A percentile compares a stretch with the other conserved stretches of the same genome.
Conservation (phyloP, 805 yeast genomes). For the Metschnikowia gelsemii region DNA sequence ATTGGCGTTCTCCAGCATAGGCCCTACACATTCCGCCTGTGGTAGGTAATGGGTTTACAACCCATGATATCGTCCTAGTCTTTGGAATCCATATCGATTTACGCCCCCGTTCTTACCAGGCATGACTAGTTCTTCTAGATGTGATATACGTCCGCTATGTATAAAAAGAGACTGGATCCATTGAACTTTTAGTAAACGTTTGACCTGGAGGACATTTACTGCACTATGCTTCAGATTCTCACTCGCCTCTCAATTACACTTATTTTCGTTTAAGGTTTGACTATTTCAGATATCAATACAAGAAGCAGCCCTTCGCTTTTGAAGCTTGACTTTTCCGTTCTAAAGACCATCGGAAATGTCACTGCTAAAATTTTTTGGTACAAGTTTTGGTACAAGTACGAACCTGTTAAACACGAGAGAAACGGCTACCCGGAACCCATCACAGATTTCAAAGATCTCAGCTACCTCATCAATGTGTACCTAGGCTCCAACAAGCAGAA, state of each 20-base stretch:
- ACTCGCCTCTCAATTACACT: conserved; percentile 4
- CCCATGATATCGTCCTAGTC: too few species aligned
- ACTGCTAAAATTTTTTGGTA: conserved; percentile 7
- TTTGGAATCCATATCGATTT: too few species aligned
- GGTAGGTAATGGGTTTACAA: too few species aligned
- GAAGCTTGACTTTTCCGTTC: conserved; percentile 15
- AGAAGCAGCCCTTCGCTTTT: conserved; percentile 4
- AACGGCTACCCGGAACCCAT: conserved; percentile 10
- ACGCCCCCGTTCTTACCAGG: too few species aligned
- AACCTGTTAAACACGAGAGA: conserved; percentile 1
- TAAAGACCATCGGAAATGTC: conserved; percentile 4
- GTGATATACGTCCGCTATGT: too few species aligned
- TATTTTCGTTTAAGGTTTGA: conserved; percentile 7
- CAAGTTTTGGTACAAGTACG: not conserved
- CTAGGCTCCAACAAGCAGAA: conserved; percentile 30
- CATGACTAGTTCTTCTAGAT: too few species aligned
- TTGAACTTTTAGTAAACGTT: too few species aligned
- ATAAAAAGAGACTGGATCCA: too few species aligned
- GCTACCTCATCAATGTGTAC: conserved; percentile 13
- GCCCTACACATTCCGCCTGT: too few species aligned
- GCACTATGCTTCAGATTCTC: conserved; percentile 1
- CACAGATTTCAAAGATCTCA: conserved; percentile 11
- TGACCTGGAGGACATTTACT: too few species aligned
- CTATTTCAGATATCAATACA: not conserved
- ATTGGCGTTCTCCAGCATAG: too few species aligned